Percentiles rank a stretch among this genome's conserved stretches.
Conservation (phyloP, 1,284 basidiomycete genomes). For the Chalciporus sp. region DNA sequence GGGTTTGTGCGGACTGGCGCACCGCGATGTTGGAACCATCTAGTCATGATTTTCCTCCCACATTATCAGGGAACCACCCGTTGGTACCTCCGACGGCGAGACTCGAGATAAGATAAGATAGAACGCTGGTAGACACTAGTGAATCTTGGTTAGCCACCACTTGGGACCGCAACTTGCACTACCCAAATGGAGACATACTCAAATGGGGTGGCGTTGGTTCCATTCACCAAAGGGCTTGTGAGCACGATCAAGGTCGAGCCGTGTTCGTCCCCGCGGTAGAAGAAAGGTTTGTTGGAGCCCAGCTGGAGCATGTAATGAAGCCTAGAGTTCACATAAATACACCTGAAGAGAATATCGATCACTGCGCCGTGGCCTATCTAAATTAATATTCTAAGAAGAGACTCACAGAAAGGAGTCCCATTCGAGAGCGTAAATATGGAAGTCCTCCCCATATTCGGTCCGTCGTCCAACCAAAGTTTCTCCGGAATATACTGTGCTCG, state of each 20-base stretch:
- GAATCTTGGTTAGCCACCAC: background rate
- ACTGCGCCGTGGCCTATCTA: slow-evolving; percentile 34
- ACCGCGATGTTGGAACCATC: slow-evolving; percentile 56
- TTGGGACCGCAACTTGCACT: background rate
- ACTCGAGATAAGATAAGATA: slow-evolving; percentile 78
- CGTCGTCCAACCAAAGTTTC: too few species aligned
- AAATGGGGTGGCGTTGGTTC: slow-evolving; percentile 70
- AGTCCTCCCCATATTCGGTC: slow-evolving; percentile 54
- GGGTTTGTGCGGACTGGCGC: slow-evolving; percentile 47
- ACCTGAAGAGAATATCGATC: slow-evolving; percentile 53
- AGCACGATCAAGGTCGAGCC: slow-evolving; percentile 66
- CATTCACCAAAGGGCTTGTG: slow-evolving; percentile 66
- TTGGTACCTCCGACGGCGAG: slow-evolving; percentile 80
- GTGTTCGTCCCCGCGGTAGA: slow-evolving; percentile 72
- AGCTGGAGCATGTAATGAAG: slow-evolving; percentile 69
- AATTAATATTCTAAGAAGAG: slow-evolving; percentile 38
- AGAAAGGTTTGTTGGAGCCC: slow-evolving; percentile 73
- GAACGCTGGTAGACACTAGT: slow-evolving; percentile 45
- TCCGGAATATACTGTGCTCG: too few species aligned
- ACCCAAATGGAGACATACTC: slow-evolving; percentile 41
- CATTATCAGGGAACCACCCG: slow-evolving; percentile 82
- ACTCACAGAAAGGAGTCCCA: slow-evolving; percentile 35
- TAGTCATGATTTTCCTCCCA: slow-evolving; percentile 76
- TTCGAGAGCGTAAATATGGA: too few species aligned
- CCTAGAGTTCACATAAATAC: slow-evolving; percentile 77